Base-by-base conservation (phyloP, 768 basidiomycete species). In the Cystobasidium onofrii region DNA sequence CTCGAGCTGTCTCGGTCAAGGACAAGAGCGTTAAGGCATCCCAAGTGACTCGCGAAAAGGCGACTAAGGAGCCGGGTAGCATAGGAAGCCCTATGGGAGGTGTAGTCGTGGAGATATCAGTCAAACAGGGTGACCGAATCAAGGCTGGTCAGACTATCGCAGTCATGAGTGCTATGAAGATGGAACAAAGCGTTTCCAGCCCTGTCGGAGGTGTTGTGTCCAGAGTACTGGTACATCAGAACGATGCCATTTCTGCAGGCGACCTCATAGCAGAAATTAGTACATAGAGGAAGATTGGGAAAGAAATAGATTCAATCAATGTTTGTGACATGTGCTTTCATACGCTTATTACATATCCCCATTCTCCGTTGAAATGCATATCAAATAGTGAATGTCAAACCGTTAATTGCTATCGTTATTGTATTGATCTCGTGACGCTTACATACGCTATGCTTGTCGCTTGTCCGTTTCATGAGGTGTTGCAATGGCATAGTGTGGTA, bases 11-110 rank as follows among this genome's bases (percentile, higher is more conserved):
- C 52, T 84, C 91, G 64, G 90, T 99, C 54, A 92, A 96, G 80
- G 96, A 99, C 84, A 91, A 91, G 82, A 94, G 90, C 80, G 97
- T 95, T 36, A 96, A 96, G 7, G 91, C 97, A 74, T 93, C 98
- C 81, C 91, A 90, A 55, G 86, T 96, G 73, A 89, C 90, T 76
- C 87, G 96, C 80, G 96, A 99, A 86, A 94, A 89, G 86, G 92
- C 96, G 13, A 74, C 91, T 13, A 84, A 84, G 76, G 94, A 94
- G 80, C 94, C 95, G 74, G 95, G 96, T 76, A 93, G 91, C n/a
- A 89, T 98, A 75, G 96, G 94, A 92, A 92, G 63, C 1, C 46
- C 41, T 15, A 57, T 60, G 23, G 13, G 39, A 73, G 96, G 94
- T 81, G 95, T 98, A 63, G 93, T 98, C 69, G 90, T 99, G 20